phyloP scores from a whole-genome alignment of 1,284 basidiomycete species.

The Meripilus lineatus region DNA sequence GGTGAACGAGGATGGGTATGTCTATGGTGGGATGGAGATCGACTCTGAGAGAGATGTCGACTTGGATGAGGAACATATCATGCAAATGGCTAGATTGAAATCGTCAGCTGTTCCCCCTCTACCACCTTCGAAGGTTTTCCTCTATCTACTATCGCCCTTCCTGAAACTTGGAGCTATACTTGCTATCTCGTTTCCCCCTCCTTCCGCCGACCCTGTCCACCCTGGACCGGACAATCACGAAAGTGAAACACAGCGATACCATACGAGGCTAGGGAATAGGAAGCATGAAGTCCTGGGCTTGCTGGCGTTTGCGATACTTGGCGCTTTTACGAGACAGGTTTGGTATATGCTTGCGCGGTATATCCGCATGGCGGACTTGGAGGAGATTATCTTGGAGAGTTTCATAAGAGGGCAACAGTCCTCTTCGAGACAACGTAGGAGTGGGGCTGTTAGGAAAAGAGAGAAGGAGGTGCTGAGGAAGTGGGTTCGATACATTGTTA shows the following conservation, averaged over 20 bases:
- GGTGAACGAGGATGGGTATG: too few relatives aligned
- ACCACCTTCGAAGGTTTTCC: constrained; percentile 51
- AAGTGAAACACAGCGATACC: too few relatives aligned
- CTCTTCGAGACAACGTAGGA: too few relatives aligned
- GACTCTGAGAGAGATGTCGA: constrained; percentile 49
- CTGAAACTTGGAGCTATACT: constrained; percentile 67
- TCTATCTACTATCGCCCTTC: constrained; percentile 65
- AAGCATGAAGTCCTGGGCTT: constrained; percentile 41
- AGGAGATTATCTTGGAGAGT: constrained; percentile 57
- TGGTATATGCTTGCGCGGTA: constrained; percentile 73
- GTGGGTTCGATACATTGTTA: constrained; percentile 36
- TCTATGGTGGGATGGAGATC: too few relatives aligned
- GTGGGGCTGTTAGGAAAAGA: constrained; percentile 33
- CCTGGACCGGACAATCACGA: too few relatives aligned
- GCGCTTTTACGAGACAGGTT: constrained; percentile 59
- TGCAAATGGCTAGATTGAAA: constrained; percentile 38
- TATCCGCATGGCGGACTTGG: constrained; percentile 54
- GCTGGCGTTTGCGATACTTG: constrained; percentile 48
- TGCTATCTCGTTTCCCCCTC: too few relatives aligned
- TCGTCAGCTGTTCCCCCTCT: constrained; percentile 47
- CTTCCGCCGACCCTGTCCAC: too few relatives aligned
- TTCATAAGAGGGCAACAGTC: constrained; percentile 61
- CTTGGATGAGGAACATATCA: constrained; percentile 42
- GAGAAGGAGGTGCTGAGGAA: constrained; percentile 40
- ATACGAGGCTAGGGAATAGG: too few relatives aligned